Conservation (phyloP, 2,329 filamentous ascomycete species). For the Periglandula ipomoeae region DNA sequence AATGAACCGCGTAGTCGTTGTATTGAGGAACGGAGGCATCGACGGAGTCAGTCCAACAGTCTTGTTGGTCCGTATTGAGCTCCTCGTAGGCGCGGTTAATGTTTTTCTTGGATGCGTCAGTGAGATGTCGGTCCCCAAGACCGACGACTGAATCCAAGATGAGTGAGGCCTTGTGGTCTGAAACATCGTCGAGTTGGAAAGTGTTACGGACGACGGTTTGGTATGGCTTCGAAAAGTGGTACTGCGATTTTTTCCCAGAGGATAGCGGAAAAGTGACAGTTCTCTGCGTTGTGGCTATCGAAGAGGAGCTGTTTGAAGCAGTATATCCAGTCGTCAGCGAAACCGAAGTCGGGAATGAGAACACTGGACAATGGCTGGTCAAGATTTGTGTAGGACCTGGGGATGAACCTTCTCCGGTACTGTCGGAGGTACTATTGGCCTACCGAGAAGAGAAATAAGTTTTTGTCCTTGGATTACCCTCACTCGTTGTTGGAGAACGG, state of each 20-base stretch:
- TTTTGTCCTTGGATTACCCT: conserved; percentile 4
- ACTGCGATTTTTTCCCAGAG: background rate
- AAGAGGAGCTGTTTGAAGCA: background rate
- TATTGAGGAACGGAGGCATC: conserved; percentile 4
- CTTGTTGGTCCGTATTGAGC: background rate
- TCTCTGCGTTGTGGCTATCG: background rate
- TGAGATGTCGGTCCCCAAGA: conserved; percentile 1
- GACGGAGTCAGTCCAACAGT: background rate
- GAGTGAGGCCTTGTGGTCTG: background rate
- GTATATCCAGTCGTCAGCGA: background rate
- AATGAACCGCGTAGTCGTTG: conserved; percentile 14
- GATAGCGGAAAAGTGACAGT: background rate
- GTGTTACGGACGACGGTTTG: background rate
- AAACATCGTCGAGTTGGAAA: conserved; percentile 1
- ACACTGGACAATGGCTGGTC: background rate
- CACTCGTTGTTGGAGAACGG: background rate
- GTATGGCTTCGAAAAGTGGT: background rate
- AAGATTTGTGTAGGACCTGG: background rate
- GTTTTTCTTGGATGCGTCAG: background rate
- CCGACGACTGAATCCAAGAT: conserved; percentile 3
- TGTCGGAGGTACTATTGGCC: conserved; percentile 3
- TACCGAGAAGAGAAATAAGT: conserved; percentile 6
- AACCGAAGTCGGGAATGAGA: conserved; percentile 2
- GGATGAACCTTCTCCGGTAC: background rate
- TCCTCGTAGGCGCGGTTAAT: background rate